Conservation (phyloP, 441 rosid genomes). For the Mallotus japonicus region DNA sequence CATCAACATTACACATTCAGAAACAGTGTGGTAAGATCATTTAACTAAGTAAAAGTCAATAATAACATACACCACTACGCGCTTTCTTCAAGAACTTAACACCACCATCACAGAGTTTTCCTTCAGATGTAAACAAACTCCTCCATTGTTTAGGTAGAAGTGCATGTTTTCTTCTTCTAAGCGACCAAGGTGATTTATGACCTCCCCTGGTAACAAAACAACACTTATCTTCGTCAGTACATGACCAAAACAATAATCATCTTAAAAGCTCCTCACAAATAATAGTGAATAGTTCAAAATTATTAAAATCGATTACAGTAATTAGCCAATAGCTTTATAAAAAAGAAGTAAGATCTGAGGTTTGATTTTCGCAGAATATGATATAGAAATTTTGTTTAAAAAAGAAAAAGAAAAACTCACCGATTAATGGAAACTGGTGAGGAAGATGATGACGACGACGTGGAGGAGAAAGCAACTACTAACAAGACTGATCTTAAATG, state of each 20-base stretch:
- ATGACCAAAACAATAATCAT: neutral
- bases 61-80: conserved; percentile 75
- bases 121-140: conserved; percentile 64
- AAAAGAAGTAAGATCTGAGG: too few relatives aligned
- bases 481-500: conserved; percentile 55
- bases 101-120: conserved; percentile 71
- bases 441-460: conserved; percentile 38
- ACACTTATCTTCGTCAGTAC: neutral
- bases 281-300: too few relatives aligned
- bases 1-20: conserved; percentile 4
- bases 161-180: conserved; percentile 72
- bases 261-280: too few relatives aligned
- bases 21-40: too few relatives aligned
- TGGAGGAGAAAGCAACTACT: conserved; percentile 44
- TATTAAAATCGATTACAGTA: too few relatives aligned
- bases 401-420: conserved; percentile 31
- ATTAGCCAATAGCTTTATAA: too few relatives aligned
- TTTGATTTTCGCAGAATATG: neutral
- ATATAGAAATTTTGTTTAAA: neutral
- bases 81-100: conserved; percentile 80
- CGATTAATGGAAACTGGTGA: conserved; percentile 42
- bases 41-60: neutral
- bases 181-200: conserved; percentile 90
- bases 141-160: conserved; percentile 77
- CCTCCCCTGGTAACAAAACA: conserved; percentile 46